phyloP scores from a whole-genome alignment of 768 basidiomycete species.

The Mycena belliarum region DNA sequence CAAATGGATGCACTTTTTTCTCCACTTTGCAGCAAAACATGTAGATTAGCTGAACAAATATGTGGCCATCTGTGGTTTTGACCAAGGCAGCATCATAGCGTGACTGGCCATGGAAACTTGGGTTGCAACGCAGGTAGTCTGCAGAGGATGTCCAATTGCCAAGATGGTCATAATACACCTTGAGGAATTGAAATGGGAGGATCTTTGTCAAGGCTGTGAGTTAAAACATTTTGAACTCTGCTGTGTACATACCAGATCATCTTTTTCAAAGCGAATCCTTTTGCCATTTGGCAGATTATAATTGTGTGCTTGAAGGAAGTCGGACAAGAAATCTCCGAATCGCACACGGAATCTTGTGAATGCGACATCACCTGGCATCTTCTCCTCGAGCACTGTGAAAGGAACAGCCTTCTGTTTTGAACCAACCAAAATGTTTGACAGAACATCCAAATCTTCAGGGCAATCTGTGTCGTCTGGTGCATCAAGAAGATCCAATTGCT shows the following conservation, averaged over 20 bases:
- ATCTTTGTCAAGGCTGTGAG: slow-evolving; percentile 1
- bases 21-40: slow-evolving; percentile 20
- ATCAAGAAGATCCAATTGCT: not conserved
- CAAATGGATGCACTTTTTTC: slow-evolving; percentile 7
- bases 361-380: not conserved
- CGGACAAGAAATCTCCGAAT: not conserved
- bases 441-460: not conserved
- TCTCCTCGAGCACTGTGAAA: not conserved
- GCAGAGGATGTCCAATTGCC: slow-evolving; percentile 16
- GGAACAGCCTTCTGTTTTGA: not conserved
- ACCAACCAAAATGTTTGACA: not conserved
- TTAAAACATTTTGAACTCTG: not conserved
- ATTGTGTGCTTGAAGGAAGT: not conserved
- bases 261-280: not conserved
- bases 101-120: slow-evolving; percentile 4
- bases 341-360: not conserved
- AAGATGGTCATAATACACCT: slow-evolving; percentile 17
- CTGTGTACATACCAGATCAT: not conserved
- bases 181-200: slow-evolving; percentile 11
- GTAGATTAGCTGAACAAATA: slow-evolving; percentile 23
- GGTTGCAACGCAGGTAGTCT: slow-evolving; percentile 24
- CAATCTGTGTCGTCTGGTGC: not conserved
- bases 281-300: not conserved
- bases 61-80: not conserved
- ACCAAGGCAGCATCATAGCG: slow-evolving; percentile 25